Base-by-base conservation (phyloP, 148 eudicot species). In the Cornus suecica region DNA sequence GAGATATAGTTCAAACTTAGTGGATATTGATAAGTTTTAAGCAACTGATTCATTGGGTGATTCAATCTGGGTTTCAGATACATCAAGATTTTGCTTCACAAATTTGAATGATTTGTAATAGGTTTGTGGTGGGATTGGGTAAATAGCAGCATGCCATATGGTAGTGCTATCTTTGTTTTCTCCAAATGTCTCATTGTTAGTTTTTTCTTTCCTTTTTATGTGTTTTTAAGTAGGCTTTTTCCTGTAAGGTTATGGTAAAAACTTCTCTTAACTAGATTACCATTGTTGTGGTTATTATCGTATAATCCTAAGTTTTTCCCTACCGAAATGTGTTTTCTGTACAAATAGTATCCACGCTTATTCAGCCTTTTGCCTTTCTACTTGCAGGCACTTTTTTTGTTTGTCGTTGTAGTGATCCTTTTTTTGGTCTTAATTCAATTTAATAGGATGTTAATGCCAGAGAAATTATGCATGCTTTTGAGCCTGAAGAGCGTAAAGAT, bases 391-490 rank as follows among this genome's bases (percentile, higher is more conserved):
- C 18, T 0, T 11, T 20, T 20, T 4, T 52, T 52, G 14, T 52
- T 3, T 20, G 20, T 11, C 51, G 18, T 56, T 22, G 6, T 56
- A 22, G 5, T 56, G 0, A 18, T 18, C 2, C 11, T 10, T 48
- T 48, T 48, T 48, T 48, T 48, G 16, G 11, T 52, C 22, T 52
- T 13, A 52, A 52, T 56, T 56, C 2, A 22, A 31, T 68, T 51
- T 83, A 11, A 42, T 83, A 92, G 88, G 82, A 78, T 24, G 56
- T 26, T 68, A 22, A 73, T 68, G 82, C 66, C n/a, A 27, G 48
- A 41, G 73, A 70, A 58, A 61, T 87, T 70, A 78, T 90, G 79
- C 91, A 90, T 83, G 92, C 94, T 82, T 94, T 86, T 83, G 94
- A 94, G 85, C 86, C 85, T 45, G 91, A 87, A 31, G 72, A 65